Conservation (phyloP, 306 rosid species). For the Glycine tomentella region DNA sequence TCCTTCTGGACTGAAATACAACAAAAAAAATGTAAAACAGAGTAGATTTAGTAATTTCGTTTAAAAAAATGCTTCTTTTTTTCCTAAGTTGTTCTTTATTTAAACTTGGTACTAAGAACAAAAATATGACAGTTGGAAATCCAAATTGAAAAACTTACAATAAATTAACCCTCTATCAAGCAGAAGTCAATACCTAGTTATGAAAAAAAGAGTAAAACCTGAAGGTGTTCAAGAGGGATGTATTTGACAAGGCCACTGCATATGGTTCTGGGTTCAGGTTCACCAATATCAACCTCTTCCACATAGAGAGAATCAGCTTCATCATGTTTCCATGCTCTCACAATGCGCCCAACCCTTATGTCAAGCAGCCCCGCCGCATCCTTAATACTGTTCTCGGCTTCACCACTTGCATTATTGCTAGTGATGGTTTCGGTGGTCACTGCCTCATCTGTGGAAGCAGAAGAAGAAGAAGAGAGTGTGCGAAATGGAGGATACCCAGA, state of each 20-base stretch:
- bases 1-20: no score
- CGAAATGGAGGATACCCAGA: slow-evolving; percentile 49
- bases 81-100: no score
- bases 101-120: no score
- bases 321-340: slow-evolving; percentile 86
- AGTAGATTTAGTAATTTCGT: no score
- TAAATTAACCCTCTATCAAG: no score
- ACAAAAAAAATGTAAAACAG: no score
- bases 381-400: slow-evolving; percentile 49
- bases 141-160: no score
- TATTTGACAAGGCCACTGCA: slow-evolving; percentile 92
- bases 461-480: slow-evolving; percentile 16
- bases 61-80: no score
- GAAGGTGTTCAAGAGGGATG: slow-evolving; percentile 72
- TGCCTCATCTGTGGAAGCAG: slow-evolving; percentile 22
- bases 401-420: slow-evolving; percentile 1
- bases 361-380: slow-evolving; percentile 81
- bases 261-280: slow-evolving; percentile 81
- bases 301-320: slow-evolving; percentile 94
- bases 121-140: no score
- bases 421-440: slow-evolving; percentile 15
- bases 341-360: slow-evolving; percentile 79
- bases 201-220: slow-evolving; percentile 47
- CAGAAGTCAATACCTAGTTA: no score
- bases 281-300: slow-evolving; percentile 89